Evolutionary conservation across 1,284 basidiomycete species (phyloP), one percentile per base, ranked within the genome.

Genomic region (Leccinum angustisporum): DNA sequence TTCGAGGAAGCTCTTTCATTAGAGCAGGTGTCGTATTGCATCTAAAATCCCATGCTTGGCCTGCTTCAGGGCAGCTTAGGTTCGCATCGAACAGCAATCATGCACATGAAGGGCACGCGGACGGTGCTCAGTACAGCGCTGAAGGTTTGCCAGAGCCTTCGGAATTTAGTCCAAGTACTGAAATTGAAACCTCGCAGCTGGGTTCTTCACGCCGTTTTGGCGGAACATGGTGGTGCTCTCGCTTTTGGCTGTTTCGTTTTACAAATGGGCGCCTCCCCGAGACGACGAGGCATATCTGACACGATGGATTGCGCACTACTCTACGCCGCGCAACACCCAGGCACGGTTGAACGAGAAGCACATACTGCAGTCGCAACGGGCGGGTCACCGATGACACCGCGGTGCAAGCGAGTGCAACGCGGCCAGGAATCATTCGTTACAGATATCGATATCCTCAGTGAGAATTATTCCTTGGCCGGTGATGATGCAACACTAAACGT

Each of bases 381-480:
- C 75, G 81, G 50, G 72, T 71, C 33, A 79, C 83, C 31, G 78
- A 83, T 54, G 75, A 80, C 5, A 77, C 67, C 51, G 67, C 82
- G 38, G 68, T 87, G 46, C 72, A 86, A 27, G 76, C 76, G 53
- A 78, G 78, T 64, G 86, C 87, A 27, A 77, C 80, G 68, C 77
- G 73, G 54, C 82, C 87, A 1, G 73, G 71, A 4, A 79, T 87
- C 27, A 83, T 86, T 70, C 81, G 87, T 51, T 85, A 82, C 71
- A 81, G 86, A 66, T 88, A 84, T 71, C 86, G 86, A 66, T 88
- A 84, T 71, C 86, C 88, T 61, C 85, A 88, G 90, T 92, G 68
- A 77, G 88, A 82, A 50, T 43, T 55, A 13, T 33, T 36, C 54
- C 58, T 40, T 2, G 34, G 52, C 48, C 9, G n/a, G 34, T 25